Base-by-base conservation (phyloP, 2,329 filamentous ascomycete genomes). In the Stagonosporopsis vannaccii region DNA sequence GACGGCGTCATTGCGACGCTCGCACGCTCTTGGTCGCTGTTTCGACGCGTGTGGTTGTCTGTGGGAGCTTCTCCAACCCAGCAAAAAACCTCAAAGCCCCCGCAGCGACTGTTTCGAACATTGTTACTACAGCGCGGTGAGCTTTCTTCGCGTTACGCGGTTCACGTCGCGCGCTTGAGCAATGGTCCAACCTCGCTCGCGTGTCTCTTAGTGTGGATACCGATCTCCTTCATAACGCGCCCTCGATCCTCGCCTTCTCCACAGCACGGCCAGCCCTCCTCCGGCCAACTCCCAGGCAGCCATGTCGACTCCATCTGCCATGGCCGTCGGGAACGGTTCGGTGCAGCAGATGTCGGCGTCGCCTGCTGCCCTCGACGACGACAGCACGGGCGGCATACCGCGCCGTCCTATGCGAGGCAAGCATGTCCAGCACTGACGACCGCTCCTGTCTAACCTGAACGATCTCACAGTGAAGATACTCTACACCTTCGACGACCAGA, bases 401-500 rank as follows among this genome's bases (percentile, higher is more conserved):
- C 71, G 68, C 59, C 69, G 75, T 51, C 75, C 77, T 41, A 82
- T 83, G 81, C 77, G 80, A 77, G 77, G 77, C 76, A 75, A 70
- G 74, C 60, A 56, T 48, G 58, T 56, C 47, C 57, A 58, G 36
- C 59, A 44, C 30, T 45, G 20, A 35, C 35, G 25, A 47, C 36
- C 19, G 46, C 37, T 35, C 36, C 41, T 42, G 43, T 70, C 67
- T 70, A 62, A 70, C 61, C 36, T 20, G 9, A 20, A 40, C 15
- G 51, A 28, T 9, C n/a, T 22, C 62, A 62, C 76, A 96, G 93
- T 98, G 77, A 98, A 98, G 83, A 90, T 98, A 45, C 88, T 96
- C 59, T 99, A 98, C 78, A 97, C 92, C 28, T 97, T 98, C 78
- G 93, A 98, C 75, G 88, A 89, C 72, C 89, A 94, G 65, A 89